Evolutionary conservation across 306 rosid species (phyloP), one percentile per base, ranked within the genome.

Genomic region (Pterocarpus santalinus): DNA sequence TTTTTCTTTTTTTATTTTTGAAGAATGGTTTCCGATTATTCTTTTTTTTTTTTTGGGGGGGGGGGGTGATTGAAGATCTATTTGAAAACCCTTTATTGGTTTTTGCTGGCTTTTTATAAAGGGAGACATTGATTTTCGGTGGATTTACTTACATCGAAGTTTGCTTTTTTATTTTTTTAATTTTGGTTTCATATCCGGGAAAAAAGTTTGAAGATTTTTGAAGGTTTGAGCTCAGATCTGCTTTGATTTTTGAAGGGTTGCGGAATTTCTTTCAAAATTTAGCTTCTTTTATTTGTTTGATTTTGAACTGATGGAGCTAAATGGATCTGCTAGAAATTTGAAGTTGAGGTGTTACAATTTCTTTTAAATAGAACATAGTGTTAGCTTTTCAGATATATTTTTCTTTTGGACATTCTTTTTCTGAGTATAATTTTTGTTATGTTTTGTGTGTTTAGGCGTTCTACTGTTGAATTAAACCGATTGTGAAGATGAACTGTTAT

Each of bases 401-500:
- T 55, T 3, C 33, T 58, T 49, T 14, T 51, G 57, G 16, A 51
- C 9, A 39, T 28, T 61, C 44, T 58, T 64, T 46, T 41, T 56
- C 13, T 76, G 13, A n/a, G 52, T 36, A 0, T 83, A 70, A 14
- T 70, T 28, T 17, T 65, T 76, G 75, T 44, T 85, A 3, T 52
- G 2, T 77, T 63, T 72, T 43, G 30, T 68, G 47, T 83, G 39
- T 22, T 28, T 77, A 91, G 95, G 98, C 91, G 88, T 87, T 94
- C 90, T 86, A 66, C 90, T 85, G 89, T 72, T 56, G 89, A 86
- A 75, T 5, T 52, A 17, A 60, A 66, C 66, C 70, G 28, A 49
- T 67, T 79, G 74, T 55, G 65, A 89, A 87, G 88, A 94, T 94
- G 98, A 94, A 87, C 84, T 87, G 83, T 67, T 88, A 82, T 36